Conservation (phyloP, 352 stramenopile species). For the Pythium volutum region DNA sequence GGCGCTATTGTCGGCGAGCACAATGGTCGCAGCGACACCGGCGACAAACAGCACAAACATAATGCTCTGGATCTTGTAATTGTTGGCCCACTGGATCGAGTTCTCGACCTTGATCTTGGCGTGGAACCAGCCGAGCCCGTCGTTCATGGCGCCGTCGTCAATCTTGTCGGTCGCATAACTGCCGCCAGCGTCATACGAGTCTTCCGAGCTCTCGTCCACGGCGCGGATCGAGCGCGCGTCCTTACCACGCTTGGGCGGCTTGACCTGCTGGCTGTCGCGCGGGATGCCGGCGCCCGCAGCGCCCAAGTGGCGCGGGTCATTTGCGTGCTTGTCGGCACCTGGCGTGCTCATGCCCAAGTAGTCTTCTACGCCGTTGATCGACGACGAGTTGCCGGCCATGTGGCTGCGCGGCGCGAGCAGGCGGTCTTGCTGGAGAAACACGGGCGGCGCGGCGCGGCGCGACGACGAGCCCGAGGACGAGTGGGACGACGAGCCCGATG, state of each 20-base stretch:
- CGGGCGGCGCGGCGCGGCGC: slow-evolving; percentile 17
- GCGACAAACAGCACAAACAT: slow-evolving; percentile 78
- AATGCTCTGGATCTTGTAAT: slow-evolving; percentile 81
- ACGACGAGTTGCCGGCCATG: not conserved
- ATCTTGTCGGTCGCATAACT: slow-evolving; percentile 70
- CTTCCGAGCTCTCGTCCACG: slow-evolving; percentile 71
- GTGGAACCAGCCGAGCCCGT: slow-evolving; percentile 83
- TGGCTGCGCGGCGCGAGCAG: not conserved
- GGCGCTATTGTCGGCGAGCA: slow-evolving; percentile 55
- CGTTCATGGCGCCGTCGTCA: slow-evolving; percentile 27
- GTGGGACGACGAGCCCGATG: not conserved
- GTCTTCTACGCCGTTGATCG: not conserved
- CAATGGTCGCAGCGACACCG: slow-evolving; percentile 50
- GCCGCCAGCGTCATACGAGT: slow-evolving; percentile 68
- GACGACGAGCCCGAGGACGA: slow-evolving; percentile 6
- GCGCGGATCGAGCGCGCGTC: slow-evolving; percentile 29
- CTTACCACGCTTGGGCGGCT: slow-evolving; percentile 1
- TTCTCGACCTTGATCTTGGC: slow-evolving; percentile 85
- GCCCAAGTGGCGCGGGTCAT: slow-evolving; percentile 6
- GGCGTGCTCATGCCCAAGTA: slow-evolving; percentile 24
- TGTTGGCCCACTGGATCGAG: slow-evolving; percentile 84
- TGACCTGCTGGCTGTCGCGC: slow-evolving; percentile 22
- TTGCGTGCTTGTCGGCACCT: slow-evolving; percentile 8
- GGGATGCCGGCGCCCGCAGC: slow-evolving; percentile 16
- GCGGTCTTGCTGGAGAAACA: slow-evolving; percentile 24